Evolutionary conservation across 495 filamentous ascomycete genomes (phyloP).

Genomic region (Hypoxylon crocopeplum): DNA sequence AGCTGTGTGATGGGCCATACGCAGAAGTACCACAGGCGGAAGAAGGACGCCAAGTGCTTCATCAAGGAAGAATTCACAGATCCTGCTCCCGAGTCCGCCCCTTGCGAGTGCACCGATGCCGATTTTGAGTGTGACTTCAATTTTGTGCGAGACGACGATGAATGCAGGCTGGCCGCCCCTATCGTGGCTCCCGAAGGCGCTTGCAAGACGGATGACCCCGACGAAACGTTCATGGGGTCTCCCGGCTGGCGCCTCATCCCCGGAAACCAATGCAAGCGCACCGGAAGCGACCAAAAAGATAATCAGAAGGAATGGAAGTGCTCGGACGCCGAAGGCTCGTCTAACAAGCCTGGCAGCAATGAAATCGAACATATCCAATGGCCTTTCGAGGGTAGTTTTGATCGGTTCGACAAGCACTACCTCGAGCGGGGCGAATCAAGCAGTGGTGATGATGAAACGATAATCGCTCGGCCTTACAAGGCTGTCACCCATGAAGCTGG

Average conservation of each 20-base stretch:
- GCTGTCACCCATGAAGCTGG: slow-evolving; percentile 27
- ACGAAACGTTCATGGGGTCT: slow-evolving; percentile 76
- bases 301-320: slow-evolving; percentile 65
- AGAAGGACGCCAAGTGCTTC: slow-evolving; percentile 86
- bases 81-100: slow-evolving; percentile 64
- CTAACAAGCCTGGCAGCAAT: slow-evolving; percentile 57
- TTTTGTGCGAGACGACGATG: slow-evolving; percentile 67
- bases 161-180: slow-evolving; percentile 61
- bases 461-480: slow-evolving; percentile 76
- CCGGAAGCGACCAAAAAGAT: slow-evolving; percentile 62
- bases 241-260: slow-evolving; percentile 94
- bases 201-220: slow-evolving; percentile 66
- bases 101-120: slow-evolving; percentile 77
- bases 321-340: slow-evolving; percentile 50
- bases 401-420: slow-evolving; percentile 73
- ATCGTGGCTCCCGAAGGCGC: slow-evolving; percentile 65
- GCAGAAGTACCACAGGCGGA: slow-evolving; percentile 81
- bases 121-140: slow-evolving; percentile 98
- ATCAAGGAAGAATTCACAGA: slow-evolving; percentile 85
- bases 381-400: slow-evolving; percentile 62
- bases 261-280: slow-evolving; percentile 80
- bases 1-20: slow-evolving; percentile 95
- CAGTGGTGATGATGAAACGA: slow-evolving; percentile 74
- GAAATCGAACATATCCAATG: slow-evolving; percentile 64
- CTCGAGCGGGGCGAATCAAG: slow-evolving; percentile 78